Evolutionary conservation across 2,329 filamentous ascomycete genomes (phyloP).

Genomic region (Fusarium phyllophilum): DNA sequence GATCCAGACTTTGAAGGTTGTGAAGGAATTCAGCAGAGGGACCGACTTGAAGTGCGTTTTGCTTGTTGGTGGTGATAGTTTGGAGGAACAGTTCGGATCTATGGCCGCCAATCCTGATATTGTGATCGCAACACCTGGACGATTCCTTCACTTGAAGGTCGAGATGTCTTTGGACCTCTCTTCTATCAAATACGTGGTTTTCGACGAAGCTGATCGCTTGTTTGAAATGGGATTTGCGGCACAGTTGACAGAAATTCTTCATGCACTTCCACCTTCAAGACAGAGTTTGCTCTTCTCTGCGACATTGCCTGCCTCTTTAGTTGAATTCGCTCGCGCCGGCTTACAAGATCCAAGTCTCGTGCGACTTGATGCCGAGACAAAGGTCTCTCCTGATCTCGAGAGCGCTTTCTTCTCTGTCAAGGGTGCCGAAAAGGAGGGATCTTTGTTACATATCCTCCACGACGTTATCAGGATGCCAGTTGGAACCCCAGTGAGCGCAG

Average conservation of each 20-base stretch:
- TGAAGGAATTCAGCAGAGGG: slow-evolving; percentile 90
- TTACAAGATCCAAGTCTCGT: slow-evolving; percentile 92
- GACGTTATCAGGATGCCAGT: slow-evolving; percentile 92
- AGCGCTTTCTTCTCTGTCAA: slow-evolving; percentile 96
- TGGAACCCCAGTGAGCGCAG: slow-evolving; percentile 66
- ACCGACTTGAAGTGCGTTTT: slow-evolving; percentile 92
- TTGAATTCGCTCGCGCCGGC: slow-evolving; percentile 94
- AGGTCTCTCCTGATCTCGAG: slow-evolving; percentile 95
- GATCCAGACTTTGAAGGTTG: slow-evolving; percentile 93
- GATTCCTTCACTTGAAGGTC: slow-evolving; percentile 95
- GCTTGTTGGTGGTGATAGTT: slow-evolving; percentile 91
- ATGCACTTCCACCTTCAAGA: slow-evolving; percentile 82
- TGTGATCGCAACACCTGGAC: slow-evolving; percentile 94
- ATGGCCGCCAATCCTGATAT: slow-evolving; percentile 98
- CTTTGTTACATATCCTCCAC: slow-evolving; percentile 86
- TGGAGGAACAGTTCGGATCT: slow-evolving; percentile 93
- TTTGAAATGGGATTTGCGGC: slow-evolving; percentile 99
- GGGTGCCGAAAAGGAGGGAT: slow-evolving; percentile 91
- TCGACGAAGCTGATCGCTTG: slow-evolving; percentile 94
- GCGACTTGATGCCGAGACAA: slow-evolving; percentile 91
- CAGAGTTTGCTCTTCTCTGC: slow-evolving; percentile 97
- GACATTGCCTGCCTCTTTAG: slow-evolving; percentile 90
- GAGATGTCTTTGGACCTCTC: slow-evolving; percentile 95
- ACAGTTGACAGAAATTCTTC: slow-evolving; percentile 91
- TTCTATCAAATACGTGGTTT: slow-evolving; percentile 92